These are phyloP conservation scores for Cryptococcus hybrid DNA, from an alignment of 1,284 basidiomycete species.

Conservation along the genomic window DNA sequence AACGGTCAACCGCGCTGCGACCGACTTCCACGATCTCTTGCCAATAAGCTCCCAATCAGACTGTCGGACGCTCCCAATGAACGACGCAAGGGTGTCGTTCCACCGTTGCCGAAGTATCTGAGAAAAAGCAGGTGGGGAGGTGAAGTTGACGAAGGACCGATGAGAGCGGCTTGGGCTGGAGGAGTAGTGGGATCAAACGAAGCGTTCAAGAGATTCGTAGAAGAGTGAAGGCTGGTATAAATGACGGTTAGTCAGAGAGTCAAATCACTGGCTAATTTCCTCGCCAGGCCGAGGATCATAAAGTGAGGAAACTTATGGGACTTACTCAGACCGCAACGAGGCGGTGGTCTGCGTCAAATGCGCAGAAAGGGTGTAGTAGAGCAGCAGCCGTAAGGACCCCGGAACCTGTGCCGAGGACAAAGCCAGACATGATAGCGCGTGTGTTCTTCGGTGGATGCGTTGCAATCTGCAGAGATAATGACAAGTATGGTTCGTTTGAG, in stretches of 20 bases:
- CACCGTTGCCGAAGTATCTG: conserved; percentile 33
- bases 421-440: conserved; percentile 33
- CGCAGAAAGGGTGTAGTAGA: conserved; percentile 45
- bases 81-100: conserved; percentile 32
- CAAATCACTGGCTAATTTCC: not conserved
- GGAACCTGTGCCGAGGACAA: conserved; percentile 41
- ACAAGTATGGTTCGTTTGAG: too few species aligned
- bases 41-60: conserved; percentile 34
- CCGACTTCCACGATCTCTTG: conserved; percentile 15
- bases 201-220: conserved; percentile 23
- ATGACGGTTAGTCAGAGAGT: not conserved
- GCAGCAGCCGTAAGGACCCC: conserved; percentile 43
- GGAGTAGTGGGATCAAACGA: conserved; percentile 29
- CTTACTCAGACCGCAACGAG: conserved; percentile 35
- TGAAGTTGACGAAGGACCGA: conserved; percentile 26
- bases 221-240: conserved; percentile 19
- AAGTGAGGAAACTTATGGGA: conserved; percentile 3
- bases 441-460: too few species aligned
- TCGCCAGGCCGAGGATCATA: not conserved
- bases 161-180: conserved; percentile 28
- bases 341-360: conserved; percentile 24
- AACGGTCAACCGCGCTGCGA: conserved; percentile 5
- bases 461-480: too few species aligned
- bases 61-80: conserved; percentile 20
- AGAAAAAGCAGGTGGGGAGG: conserved; percentile 23